Percentiles rank a stretch among this genome's conserved stretches.
Conservation (phyloP, 2,329 filamentous ascomycete genomes). For the Aspergillus carbonarius region DNA sequence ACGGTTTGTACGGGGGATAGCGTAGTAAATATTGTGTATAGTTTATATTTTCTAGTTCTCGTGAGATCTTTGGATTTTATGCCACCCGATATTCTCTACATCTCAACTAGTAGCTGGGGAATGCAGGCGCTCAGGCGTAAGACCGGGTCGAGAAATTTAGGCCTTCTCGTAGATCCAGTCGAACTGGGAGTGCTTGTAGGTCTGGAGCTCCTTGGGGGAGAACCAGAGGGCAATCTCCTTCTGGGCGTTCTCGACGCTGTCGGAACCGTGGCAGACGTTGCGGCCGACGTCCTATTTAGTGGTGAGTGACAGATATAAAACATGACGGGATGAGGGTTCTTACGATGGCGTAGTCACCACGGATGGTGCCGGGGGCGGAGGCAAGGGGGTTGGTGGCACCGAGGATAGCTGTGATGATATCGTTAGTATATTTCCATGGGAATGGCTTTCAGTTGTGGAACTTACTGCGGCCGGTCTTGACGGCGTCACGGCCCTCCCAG, state of each 20-base stretch:
- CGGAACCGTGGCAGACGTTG: constrained; percentile 99
- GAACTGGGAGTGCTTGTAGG: constrained; percentile 79
- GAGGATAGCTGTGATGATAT: constrained; percentile 65
- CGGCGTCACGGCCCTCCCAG: constrained; percentile 97
- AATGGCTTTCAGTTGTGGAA: constrained; percentile 21
- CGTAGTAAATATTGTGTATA: constrained; percentile 5
- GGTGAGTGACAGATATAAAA: constrained; percentile 11
- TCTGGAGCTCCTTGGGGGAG: constrained; percentile 79
- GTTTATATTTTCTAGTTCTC: constrained; percentile 17
- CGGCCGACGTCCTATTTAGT: constrained; percentile 70
- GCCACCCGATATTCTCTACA: constrained; percentile 12
- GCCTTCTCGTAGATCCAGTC: constrained; percentile 98
- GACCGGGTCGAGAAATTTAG: constrained; percentile 34
- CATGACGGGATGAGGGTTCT: constrained; percentile 19
- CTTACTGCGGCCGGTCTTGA: constrained; percentile 94
- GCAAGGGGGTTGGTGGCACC: constrained; percentile 98
- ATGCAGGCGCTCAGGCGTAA: constrained; percentile 17
- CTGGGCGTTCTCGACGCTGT: constrained; percentile 97
- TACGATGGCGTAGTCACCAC: constrained; percentile 83
- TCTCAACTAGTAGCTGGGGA: constrained; percentile 2
- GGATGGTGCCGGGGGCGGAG: constrained; percentile 96
- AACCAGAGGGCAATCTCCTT: constrained; percentile 99
- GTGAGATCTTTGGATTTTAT: constrained; percentile 10
- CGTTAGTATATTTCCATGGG: constrained; percentile 12
- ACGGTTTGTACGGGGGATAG: not conserved